Evolutionary conservation across 805 yeast species (phyloP), one percentile per base, ranked within the genome.

Genomic region (Millerozyma miso): DNA sequence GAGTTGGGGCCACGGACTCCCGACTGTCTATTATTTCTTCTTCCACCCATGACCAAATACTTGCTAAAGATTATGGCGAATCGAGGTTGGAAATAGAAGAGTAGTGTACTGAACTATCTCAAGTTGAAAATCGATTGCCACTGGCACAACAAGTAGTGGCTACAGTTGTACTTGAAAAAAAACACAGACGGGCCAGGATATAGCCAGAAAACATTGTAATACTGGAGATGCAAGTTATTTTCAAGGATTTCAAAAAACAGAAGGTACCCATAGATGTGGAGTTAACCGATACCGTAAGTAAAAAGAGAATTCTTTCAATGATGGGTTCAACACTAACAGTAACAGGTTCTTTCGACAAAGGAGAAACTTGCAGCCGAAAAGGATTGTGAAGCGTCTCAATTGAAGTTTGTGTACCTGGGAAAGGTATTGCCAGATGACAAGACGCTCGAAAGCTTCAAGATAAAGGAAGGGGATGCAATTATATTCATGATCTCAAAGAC

Each of bases 181-280:
- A 10, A 23, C 29, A 23, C 10, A 23, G 29, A 23, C 29, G 10
- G 10, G 29, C 29, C 29, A 23, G 29, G 10, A 10, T 23, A 23
- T 23, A 23, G 29, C 10, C 29, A 23, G 29, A 23, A 7, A 7
- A 23, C 10, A 23, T 6, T 23, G 29, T 23, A 23, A 10, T 7
- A 23, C 10, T 23, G 29, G 29, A 32, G 34, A 89, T 88, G 96
- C 83, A 84, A 66, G 69, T 89, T 51, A 75, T 83, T 40, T 81
- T 93, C 63, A 89, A 90, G 63, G 96, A 93, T 67, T 86, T 93
- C 69, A 90, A 93, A 69, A 93, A 91, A 69, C 89, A 88, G 60
- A 85, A 82, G 60, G 79, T 90, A 62, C 77, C 88, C 20, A 58
- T 93, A 45, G 96, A 88, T 19, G 77, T 88, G 44, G 95, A 85